Conservation (phyloP, 441 rosid species). For the Adansonia rubrostipa region DNA sequence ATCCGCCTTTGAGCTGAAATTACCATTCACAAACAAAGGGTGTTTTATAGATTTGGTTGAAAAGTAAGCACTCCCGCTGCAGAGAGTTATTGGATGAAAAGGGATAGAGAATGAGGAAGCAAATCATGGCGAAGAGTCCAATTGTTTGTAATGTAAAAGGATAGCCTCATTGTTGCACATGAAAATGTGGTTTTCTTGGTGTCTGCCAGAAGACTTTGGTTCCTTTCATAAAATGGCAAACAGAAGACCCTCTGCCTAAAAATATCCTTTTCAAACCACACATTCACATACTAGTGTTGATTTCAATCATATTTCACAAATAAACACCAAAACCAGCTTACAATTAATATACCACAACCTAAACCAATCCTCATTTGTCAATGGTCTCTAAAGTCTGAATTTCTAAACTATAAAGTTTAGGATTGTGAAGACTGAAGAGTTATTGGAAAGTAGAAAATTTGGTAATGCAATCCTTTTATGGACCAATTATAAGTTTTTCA, state of each 20-base stretch:
- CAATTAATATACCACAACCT: too few species aligned
- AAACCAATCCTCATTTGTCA: background rate
- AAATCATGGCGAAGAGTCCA: constrained; percentile 12
- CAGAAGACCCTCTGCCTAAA: background rate
- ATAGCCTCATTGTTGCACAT: constrained; percentile 28
- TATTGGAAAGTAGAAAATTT: background rate
- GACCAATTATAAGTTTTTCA: background rate
- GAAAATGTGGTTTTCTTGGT: constrained; percentile 32
- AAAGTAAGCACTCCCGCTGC: background rate
- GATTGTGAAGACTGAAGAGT: background rate
- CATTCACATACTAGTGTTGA: background rate
- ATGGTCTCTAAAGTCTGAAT: background rate
- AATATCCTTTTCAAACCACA: background rate
- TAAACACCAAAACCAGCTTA: background rate
- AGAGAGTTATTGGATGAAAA: constrained; percentile 22
- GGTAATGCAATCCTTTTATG: background rate
- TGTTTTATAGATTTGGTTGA: constrained; percentile 19
- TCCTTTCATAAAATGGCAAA: constrained; percentile 32
- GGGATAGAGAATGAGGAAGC: constrained; percentile 36
- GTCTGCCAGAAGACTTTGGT: constrained; percentile 35
- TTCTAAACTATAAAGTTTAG: background rate
- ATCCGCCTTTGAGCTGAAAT: constrained; percentile 68
- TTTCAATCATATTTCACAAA: background rate
- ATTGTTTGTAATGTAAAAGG: constrained; percentile 45
- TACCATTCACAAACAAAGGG: background rate